Percentiles rank a stretch among this genome's conserved stretches.
phyloP scores from a whole-genome alignment of 495 filamentous ascomycete genomes.

The Neurospora tetrasperma region DNA sequence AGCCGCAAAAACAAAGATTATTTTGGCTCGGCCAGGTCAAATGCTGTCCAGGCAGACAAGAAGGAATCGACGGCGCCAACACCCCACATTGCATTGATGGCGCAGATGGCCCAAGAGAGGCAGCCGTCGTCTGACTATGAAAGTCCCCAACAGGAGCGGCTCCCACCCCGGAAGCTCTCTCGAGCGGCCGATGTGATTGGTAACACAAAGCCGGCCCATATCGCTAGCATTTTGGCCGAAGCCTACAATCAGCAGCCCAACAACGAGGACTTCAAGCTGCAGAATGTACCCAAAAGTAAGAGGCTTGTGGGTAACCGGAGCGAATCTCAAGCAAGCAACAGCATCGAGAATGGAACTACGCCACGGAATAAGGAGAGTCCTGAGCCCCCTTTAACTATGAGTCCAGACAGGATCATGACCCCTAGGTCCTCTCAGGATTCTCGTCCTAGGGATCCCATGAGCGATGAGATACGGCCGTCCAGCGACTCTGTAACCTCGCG shows the following conservation, averaged over 20 bases:
- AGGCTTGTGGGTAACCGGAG: slow-evolving; percentile 50
- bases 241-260: slow-evolving; percentile 6
- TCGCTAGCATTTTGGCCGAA: neutral
- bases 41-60: slow-evolving; percentile 20
- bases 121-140: slow-evolving; percentile 46
- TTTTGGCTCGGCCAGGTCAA: slow-evolving; percentile 30
- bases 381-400: slow-evolving; percentile 14
- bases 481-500: slow-evolving; percentile 25
- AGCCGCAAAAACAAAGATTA: slow-evolving; percentile 43
- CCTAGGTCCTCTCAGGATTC: slow-evolving; percentile 41
- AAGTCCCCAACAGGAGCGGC: slow-evolving; percentile 28
- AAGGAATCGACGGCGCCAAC: slow-evolving; percentile 43
- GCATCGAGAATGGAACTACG: slow-evolving; percentile 19
- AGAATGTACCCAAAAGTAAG: slow-evolving; percentile 63
- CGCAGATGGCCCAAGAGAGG: slow-evolving; percentile 79
- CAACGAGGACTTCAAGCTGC: slow-evolving; percentile 58
- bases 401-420: slow-evolving; percentile 32
- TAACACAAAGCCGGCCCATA: slow-evolving; percentile 18
- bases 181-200: slow-evolving; percentile 31
- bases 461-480: slow-evolving; percentile 29
- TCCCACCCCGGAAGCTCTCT: slow-evolving; percentile 32
- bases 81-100: slow-evolving; percentile 87
- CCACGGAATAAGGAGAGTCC: slow-evolving; percentile 23
- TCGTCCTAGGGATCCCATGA: slow-evolving; percentile 31
- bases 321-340: slow-evolving; percentile 46